phyloP scores from a whole-genome alignment of 2,329 filamentous ascomycete genomes.

The Botrytis pseudocinerea region DNA sequence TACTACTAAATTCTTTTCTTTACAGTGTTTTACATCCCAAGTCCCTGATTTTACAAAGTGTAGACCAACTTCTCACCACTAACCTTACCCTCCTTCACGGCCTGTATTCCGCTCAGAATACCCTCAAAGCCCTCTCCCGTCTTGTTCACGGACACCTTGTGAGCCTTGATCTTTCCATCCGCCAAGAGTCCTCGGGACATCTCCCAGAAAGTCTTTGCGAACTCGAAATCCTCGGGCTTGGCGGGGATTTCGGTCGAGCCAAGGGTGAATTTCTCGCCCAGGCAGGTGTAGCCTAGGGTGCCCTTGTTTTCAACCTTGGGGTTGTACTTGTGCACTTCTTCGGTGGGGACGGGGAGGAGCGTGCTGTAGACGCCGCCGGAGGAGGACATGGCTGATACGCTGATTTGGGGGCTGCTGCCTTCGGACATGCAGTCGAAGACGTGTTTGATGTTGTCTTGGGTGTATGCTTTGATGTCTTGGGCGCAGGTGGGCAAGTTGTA shows the following conservation, averaged over 20 bases:
- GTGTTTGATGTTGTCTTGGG: slow-evolving; percentile 46
- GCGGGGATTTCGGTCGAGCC: slow-evolving; percentile 28
- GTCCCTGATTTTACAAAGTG: slow-evolving; percentile 38
- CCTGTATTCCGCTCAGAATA: slow-evolving; percentile 35
- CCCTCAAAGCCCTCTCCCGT: slow-evolving; percentile 40
- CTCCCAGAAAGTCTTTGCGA: slow-evolving; percentile 45
- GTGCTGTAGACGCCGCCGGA: slow-evolving; percentile 44
- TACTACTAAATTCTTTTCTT: neutral
- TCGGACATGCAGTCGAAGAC: slow-evolving; percentile 53
- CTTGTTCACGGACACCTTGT: slow-evolving; percentile 37
- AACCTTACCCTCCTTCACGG: slow-evolving; percentile 39
- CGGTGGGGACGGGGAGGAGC: slow-evolving; percentile 44
- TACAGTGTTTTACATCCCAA: too few relatives aligned
- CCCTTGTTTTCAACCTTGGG: slow-evolving; percentile 34
- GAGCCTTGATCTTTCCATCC: slow-evolving; percentile 44
- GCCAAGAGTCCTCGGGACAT: slow-evolving; percentile 41
- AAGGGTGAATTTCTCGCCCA: slow-evolving; percentile 44
- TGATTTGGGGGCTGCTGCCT: slow-evolving; percentile 41
- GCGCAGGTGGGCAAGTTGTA: slow-evolving; percentile 49
- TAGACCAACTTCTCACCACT: slow-evolving; percentile 50
- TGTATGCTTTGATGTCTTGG: slow-evolving; percentile 49
- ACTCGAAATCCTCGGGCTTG: slow-evolving; percentile 41
- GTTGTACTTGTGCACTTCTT: slow-evolving; percentile 48
- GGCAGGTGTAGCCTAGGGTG: slow-evolving; percentile 46
- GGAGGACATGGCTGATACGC: slow-evolving; percentile 44